Base-by-base conservation (phyloP, 2,329 filamentous ascomycete genomes). In the Stemphylium beticola region DNA sequence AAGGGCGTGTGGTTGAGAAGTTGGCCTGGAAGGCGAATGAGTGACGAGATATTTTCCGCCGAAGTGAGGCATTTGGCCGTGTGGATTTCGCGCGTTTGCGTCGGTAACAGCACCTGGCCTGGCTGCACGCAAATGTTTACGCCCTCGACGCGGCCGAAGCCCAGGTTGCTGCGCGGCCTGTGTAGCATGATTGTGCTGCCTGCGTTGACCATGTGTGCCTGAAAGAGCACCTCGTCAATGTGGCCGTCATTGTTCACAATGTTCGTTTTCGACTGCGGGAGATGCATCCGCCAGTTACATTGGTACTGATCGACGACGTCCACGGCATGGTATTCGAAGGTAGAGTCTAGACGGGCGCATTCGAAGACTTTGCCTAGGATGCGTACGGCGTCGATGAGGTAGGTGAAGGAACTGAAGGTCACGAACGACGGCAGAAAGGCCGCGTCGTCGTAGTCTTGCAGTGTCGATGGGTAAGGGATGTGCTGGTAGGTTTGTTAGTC, bases 211-310 rank as follows among this genome's bases (percentile, higher is more conserved):
- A 96, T 93, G 59, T 91, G 88, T 0, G 91, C 92, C 73, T 96
- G 91, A 77, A 96, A 96, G 75, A 96, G 87, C 83, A 96, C 89
- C 76, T 96, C 91, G 71, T 97, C 93, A 10, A 93, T 81, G 48
- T 55, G 33, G 17, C 86, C 83, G 29, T 91, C 88, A 63, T 88
- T 85, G 58, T 84, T 83, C 55, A 86, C 84, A 48, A 96, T 79
- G 57, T 91, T 85, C 50, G 82, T 82, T 76, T 96, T 96, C 12
- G 81, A 81, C 14, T 83, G 79, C 0, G 93, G 92, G 0, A 96
- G 79, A 66, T 95, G 89, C 42, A 93, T 83, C 49, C 86, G 84
- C 90, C 91, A 96, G 71, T 92, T 93, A 12, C 82, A 81, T 40
- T 89, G 81, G 37, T 85, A 82, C 29, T 83, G 81, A 65, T 88